Base-by-base conservation (phyloP, 495 filamentous ascomycete species). In the Aspergillus baeticus region DNA sequence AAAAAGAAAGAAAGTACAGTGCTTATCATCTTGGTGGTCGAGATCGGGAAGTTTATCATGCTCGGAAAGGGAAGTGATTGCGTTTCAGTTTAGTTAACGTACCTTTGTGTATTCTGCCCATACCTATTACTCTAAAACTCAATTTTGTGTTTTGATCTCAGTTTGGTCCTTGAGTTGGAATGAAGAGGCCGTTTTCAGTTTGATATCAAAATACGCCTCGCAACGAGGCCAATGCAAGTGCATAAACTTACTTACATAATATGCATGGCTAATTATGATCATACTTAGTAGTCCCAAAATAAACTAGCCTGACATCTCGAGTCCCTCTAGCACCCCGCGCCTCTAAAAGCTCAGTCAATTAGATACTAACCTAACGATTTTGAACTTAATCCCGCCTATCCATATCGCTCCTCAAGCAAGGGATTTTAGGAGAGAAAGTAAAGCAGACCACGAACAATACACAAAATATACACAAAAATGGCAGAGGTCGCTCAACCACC, bases 401-500 rank as follows among this genome's bases (percentile, higher is more conserved):
- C 10, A 11, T 43, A 43, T 43, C 10, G 21, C 17, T 35, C n/a
- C 10, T 51, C 22, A 17, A n/a, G n/a, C n/a, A 47, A 31, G 8
- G 8, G n/a, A 31, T 4, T 8, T 8, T 29, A 29, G 26, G 26
- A 29, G 8, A 8, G 8, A 29, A 29, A 3, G 3, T 29, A 3
- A 29, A 29, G 18, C 13, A 37, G 5, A 37, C n/a, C n/a, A 13
- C 10, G 35, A 37, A 15, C 17, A 41, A 41, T 5, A 18, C n/a
- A 41, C 11, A 14, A 41, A 35, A 48, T 15, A 20, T 15, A 31
- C 31, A 48, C 31, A 13, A 62, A 21, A 33, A 78, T 78, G 73
- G 73, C 77, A 38, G 78, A 80, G 54, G 63, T 70, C 22, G 63
- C 61, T 18, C 47, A 38, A 55, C 43, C 65, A 23, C 60, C 76